Conservation (phyloP, 2,329 filamentous ascomycete species). For the Neophaeococcomyces mojaviensis region DNA sequence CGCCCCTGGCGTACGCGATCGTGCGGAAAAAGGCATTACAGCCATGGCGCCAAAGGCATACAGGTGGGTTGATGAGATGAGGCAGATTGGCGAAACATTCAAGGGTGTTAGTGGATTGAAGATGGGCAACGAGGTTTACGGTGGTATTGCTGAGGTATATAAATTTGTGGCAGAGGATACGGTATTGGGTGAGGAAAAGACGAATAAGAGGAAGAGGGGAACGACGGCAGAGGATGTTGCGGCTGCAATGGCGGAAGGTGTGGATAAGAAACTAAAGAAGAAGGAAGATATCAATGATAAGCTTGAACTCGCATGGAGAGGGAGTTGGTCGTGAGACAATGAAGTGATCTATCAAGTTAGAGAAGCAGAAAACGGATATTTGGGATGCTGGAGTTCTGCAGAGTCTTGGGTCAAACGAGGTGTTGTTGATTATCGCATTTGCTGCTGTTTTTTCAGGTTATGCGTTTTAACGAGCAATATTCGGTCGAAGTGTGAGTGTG, state of each 20-base stretch:
- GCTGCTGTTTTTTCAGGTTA: no score
- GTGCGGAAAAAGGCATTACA: constrained; percentile 46
- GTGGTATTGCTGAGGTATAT: constrained; percentile 41
- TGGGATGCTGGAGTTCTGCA: no score
- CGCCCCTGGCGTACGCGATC: constrained; percentile 40
- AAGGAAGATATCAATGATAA: constrained; percentile 12
- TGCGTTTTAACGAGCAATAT: no score
- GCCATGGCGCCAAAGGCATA: constrained; percentile 68
- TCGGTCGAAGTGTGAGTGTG: no score
- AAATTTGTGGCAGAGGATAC: constrained; percentile 44
- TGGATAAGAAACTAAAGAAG: constrained; percentile 25
- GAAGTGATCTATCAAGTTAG: no score
- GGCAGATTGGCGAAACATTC: constrained; percentile 63
- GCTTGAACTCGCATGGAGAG: constrained; percentile 8
- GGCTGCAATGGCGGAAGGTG: constrained; percentile 29
- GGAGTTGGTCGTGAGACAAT: neutral
- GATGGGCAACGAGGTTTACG: constrained; percentile 14
- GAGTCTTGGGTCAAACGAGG: no score
- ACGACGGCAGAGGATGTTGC: constrained; percentile 40
- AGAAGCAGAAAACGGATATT: no score
- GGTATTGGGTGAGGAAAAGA: constrained; percentile 39
- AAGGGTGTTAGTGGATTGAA: constrained; percentile 55
- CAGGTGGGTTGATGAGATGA: constrained; percentile 70
- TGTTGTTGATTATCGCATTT: no score
- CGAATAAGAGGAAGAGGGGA: constrained; percentile 33